phyloP scores from a whole-genome alignment of 2,329 filamentous ascomycete species.

The Aureobasidium zeae region DNA sequence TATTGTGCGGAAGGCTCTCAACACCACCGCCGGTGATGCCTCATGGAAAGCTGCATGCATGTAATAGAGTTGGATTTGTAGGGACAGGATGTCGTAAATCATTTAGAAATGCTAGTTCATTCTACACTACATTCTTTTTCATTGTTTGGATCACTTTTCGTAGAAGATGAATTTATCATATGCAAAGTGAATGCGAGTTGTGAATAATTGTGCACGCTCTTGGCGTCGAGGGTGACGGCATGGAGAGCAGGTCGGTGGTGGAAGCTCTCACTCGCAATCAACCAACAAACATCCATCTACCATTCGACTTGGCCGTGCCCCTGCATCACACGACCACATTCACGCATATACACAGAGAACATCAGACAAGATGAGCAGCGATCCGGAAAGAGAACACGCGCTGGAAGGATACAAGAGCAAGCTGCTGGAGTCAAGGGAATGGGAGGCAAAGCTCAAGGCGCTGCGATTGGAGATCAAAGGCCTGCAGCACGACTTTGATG shows the following conservation, averaged over 20 bases:
- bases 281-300: slow-evolving; percentile 7
- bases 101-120: too few species aligned
- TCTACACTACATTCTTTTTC: too few species aligned
- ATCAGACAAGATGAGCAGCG: slow-evolving; percentile 23
- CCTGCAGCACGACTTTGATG: slow-evolving; percentile 86
- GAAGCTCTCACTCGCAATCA: slow-evolving; percentile 6
- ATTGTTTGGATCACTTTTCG: too few species aligned
- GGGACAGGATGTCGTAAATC: too few species aligned
- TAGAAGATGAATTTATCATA: too few species aligned
- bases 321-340: slow-evolving; percentile 4
- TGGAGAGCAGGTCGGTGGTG: not conserved
- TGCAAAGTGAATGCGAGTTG: too few species aligned
- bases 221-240: slow-evolving; percentile 11
- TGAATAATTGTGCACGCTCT: not conserved
- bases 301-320: not conserved
- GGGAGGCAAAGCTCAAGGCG: slow-evolving; percentile 94
- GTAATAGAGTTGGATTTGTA: not conserved
- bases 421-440: slow-evolving; percentile 85
- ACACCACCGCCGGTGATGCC: slow-evolving; percentile 10
- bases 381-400: slow-evolving; percentile 44
- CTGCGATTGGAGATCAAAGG: slow-evolving; percentile 93
- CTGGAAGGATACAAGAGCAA: slow-evolving; percentile 46
- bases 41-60: slow-evolving; percentile 7
- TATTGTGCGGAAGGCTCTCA: slow-evolving; percentile 8
- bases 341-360: not conserved